Percentiles rank a stretch among this genome's conserved stretches.
These are phyloP conservation scores for Camellia oleifera DNA, from an alignment of 179 eudicot species.

Conservation along the genomic window DNA sequence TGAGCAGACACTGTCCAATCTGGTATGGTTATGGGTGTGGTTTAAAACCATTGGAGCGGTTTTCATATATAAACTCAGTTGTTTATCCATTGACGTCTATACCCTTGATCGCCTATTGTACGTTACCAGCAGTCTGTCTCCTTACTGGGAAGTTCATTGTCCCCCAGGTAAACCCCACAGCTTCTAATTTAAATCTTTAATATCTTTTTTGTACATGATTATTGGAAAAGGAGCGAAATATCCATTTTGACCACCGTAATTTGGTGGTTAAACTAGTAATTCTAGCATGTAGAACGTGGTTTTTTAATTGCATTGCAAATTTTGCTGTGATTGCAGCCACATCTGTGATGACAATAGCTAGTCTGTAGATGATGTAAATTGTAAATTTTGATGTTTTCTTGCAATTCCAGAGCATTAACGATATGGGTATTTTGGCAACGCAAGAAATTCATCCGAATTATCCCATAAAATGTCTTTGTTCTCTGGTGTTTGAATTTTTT, in stretches of 20 bases:
- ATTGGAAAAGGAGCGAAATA: background rate
- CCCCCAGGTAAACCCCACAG: conserved; percentile 50
- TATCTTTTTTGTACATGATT: background rate
- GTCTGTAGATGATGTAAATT: too few species aligned
- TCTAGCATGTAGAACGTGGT: background rate
- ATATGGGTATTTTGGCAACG: too few species aligned
- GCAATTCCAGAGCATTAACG: too few species aligned
- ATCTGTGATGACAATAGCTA: background rate
- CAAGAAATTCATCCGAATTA: too few species aligned
- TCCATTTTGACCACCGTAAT: background rate
- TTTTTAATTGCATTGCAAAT: background rate
- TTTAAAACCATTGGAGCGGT: conserved; percentile 62
- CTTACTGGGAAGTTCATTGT: conserved; percentile 72
- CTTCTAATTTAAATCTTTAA: background rate
- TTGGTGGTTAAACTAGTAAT: background rate
- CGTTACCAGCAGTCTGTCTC: conserved; percentile 70
- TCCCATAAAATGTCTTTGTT: too few species aligned
- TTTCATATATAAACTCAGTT: conserved; percentile 67
- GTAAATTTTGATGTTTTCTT: too few species aligned
- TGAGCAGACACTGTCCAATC: conserved; percentile 71
- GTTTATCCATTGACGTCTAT: conserved; percentile 73
- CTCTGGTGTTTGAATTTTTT: too few species aligned
- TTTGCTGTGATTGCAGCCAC: background rate
- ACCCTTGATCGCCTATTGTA: conserved; percentile 66
- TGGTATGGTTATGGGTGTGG: conserved; percentile 75